Percentiles rank a stretch among this genome's conserved stretches.
Conservation (phyloP, 139 green algal genomes). For the Chlorella sp. region DNA sequence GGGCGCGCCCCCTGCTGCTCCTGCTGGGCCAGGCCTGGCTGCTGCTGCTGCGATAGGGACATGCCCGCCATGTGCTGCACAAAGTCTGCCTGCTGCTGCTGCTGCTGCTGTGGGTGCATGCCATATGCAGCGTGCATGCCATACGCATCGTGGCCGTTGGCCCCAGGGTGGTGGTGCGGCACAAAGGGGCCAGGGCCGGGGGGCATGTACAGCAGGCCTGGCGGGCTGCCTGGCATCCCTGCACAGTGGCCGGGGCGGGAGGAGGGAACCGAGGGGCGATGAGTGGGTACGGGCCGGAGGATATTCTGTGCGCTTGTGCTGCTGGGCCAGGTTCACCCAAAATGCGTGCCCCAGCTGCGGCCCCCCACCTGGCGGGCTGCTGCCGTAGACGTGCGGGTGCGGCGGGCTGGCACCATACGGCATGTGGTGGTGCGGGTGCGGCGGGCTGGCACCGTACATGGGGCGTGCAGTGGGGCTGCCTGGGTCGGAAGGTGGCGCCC, state of each 20-base stretch:
- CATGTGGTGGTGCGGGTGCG: conserved; percentile 2
- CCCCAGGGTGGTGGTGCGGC: conserved; percentile 21
- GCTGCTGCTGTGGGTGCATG: conserved; percentile 11
- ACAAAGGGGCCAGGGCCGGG: not conserved
- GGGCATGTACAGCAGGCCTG: conserved; percentile 28
- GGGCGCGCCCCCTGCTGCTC: conserved; percentile 5
- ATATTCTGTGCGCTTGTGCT: too few relatives aligned
- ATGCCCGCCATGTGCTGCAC: conserved; percentile 28
- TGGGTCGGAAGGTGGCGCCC: not conserved
- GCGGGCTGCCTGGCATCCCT: conserved; percentile 23
- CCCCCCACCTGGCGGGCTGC: not conserved
- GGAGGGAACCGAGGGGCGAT: not conserved
- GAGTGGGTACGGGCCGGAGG: not conserved
- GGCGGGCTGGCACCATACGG: conserved; percentile 29
- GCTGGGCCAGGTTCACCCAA: too few relatives aligned
- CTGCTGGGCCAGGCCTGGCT: not conserved
- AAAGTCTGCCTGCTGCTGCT: conserved; percentile 16
- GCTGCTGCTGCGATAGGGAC: conserved; percentile 8
- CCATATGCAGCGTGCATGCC: conserved; percentile 23
- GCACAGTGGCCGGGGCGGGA: not conserved
- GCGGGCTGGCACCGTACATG: conserved; percentile 33
- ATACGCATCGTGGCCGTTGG: not conserved
- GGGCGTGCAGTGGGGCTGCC: conserved; percentile 14
- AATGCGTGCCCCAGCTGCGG: too few relatives aligned
- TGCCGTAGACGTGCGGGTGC: too few relatives aligned